Evolutionary conservation across 1,284 basidiomycete species (phyloP).

Genomic region (Omphalotus olearius): DNA sequence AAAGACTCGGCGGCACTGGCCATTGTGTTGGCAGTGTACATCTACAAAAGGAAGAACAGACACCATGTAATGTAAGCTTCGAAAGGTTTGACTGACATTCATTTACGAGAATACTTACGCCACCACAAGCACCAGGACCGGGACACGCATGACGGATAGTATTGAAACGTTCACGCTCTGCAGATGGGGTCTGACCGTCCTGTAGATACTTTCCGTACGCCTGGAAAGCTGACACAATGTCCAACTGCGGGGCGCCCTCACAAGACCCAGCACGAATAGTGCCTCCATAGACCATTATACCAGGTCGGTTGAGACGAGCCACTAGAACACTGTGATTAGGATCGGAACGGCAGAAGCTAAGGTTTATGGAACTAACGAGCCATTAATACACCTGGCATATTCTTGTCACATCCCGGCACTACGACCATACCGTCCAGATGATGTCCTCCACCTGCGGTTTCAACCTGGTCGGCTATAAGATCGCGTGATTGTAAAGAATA

Average conservation of each 20-base stretch:
- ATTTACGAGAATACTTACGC: conserved; percentile 48
- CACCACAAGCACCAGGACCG: conserved; percentile 94
- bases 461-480: conserved; percentile 95
- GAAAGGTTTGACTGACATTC: background rate
- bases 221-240: conserved; percentile 95
- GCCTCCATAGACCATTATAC: conserved; percentile 96
- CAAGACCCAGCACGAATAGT: conserved; percentile 90
- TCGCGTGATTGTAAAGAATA: conserved; percentile 96
- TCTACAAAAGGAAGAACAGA: conserved; percentile 42
- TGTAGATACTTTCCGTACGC: conserved; percentile 91
- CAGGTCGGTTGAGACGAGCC: conserved; percentile 90
- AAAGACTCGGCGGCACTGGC: conserved; percentile 88
- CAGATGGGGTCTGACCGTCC: conserved; percentile 79
- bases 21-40: conserved; percentile 98
- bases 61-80: conserved; percentile 12
- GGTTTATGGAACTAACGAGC: conserved; percentile 59
- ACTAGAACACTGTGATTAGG: conserved; percentile 42
- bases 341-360: conserved; percentile 15
- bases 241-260: conserved; percentile 74
- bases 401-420: conserved; percentile 96
- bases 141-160: conserved; percentile 92
- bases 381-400: conserved; percentile 96
- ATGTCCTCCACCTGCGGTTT: conserved; percentile 95
- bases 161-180: conserved; percentile 78
- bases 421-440: conserved; percentile 99